These are phyloP conservation scores for Pontederia paniculata DNA, from an alignment of 176 grass and related monocot species.

Conservation along the genomic window DNA sequence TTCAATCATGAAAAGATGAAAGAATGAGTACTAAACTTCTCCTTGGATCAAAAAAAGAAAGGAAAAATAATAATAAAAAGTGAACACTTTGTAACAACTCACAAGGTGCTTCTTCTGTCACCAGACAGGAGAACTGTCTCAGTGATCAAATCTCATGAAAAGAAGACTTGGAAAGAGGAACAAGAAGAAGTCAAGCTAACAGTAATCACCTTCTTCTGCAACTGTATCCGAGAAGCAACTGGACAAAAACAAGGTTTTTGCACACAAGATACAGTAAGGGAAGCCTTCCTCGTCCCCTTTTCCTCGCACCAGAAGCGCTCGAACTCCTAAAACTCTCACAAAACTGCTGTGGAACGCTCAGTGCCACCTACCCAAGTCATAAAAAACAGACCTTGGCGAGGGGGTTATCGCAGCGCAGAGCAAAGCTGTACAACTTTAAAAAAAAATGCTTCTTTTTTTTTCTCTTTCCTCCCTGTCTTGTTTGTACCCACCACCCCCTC, in stretches of 20 bases:
- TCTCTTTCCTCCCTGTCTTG: neutral
- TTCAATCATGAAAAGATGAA: no score
- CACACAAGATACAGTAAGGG: no score
- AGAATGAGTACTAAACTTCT: neutral
- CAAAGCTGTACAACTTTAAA: neutral
- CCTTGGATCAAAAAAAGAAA: neutral
- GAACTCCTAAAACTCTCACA: neutral
- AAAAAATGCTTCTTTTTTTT: neutral
- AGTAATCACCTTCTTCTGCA: slow-evolving; percentile 8
- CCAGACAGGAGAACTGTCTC: no score
- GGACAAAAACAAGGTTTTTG: no score
- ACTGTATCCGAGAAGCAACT: neutral
- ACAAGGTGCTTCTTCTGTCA: no score
- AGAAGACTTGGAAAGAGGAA: neutral
- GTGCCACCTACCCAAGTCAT: neutral
- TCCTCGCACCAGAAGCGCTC: no score
- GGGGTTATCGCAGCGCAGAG: neutral
- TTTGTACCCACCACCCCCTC: neutral
- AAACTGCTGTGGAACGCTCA: neutral
- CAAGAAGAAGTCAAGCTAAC: neutral
- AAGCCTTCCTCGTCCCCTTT: neutral
- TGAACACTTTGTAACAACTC: no score
- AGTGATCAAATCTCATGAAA: neutral
- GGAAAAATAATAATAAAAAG: no score
- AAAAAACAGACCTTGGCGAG: slow-evolving; percentile 15